Evolutionary conservation across 202 grass and related monocot genomes (phyloP).

Genomic region (Zizania palustris): DNA sequence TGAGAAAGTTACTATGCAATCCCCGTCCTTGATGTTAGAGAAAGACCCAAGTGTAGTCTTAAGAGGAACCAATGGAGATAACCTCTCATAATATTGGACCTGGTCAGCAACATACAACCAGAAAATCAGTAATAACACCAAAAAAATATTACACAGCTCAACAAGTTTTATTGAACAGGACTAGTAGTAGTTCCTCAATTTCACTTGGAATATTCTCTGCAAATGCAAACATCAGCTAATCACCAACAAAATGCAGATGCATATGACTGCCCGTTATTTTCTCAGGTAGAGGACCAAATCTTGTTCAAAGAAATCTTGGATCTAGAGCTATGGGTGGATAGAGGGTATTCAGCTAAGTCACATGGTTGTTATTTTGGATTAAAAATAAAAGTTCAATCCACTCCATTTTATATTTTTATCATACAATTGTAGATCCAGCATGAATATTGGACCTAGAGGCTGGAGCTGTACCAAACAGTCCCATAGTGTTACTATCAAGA

Average conservation of each 20-base stretch:
- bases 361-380: no score
- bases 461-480: no score
- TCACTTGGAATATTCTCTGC: constrained; percentile 23
- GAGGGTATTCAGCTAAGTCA: no score
- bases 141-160: not conserved
- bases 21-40: constrained; percentile 76
- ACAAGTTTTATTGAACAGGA: not conserved
- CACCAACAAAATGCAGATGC: constrained; percentile 12
- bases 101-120: constrained; percentile 37
- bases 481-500: not conserved
- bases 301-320: no score
- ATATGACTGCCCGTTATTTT: constrained; percentile 4
- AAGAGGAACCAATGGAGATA: constrained; percentile 87
- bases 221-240: not conserved
- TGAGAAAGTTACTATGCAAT: constrained; percentile 92
- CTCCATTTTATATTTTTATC: no score
- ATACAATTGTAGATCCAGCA: no score
- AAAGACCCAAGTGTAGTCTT: constrained; percentile 78
- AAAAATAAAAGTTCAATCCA: no score
- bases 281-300: not conserved
- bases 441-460: no score
- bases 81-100: constrained; percentile 94
- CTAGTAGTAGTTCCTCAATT: constrained; percentile 15
- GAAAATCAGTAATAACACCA: constrained; percentile 24
- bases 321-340: no score